Conservation (phyloP, 2,329 filamentous ascomycete genomes). For the Tolypocladium ovalisporum region DNA sequence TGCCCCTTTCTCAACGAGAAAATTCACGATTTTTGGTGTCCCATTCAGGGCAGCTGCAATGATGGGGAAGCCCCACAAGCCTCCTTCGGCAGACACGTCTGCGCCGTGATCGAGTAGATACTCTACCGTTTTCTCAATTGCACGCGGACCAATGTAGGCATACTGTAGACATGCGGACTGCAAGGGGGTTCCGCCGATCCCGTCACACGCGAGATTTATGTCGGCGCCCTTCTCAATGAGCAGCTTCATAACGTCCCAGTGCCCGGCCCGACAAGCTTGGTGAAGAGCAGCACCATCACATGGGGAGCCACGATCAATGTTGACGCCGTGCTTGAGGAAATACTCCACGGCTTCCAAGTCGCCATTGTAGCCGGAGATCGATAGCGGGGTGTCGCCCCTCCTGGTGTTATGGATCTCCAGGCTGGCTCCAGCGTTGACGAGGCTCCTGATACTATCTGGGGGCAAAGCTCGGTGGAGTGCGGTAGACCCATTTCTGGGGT, state of each 20-base stretch:
- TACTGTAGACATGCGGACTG: not conserved
- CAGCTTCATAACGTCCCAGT: not conserved
- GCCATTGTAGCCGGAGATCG: not conserved
- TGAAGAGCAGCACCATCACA: not conserved
- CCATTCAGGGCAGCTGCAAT: not conserved
- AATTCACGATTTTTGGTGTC: not conserved
- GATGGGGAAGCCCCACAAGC: not conserved
- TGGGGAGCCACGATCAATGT: not conserved
- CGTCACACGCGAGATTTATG: not conserved
- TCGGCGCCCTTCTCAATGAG: not conserved
- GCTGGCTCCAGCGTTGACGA: not conserved
- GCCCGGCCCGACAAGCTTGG: not conserved
- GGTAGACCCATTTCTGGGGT: not conserved
- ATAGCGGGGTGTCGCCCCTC: not conserved
- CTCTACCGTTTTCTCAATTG: not conserved
- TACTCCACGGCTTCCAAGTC: not conserved
- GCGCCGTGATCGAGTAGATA: not conserved
- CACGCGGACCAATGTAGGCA: not conserved
- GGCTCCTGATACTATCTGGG: not conserved
- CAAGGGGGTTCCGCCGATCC: not conserved
- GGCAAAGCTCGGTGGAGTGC: not conserved
- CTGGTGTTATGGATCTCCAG: not conserved
- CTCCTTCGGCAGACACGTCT: not conserved
- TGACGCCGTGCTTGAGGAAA: not conserved
- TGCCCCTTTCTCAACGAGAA: not conserved